Conservation (phyloP, 78 protist species). For the Isochrysis galbana region DNA sequence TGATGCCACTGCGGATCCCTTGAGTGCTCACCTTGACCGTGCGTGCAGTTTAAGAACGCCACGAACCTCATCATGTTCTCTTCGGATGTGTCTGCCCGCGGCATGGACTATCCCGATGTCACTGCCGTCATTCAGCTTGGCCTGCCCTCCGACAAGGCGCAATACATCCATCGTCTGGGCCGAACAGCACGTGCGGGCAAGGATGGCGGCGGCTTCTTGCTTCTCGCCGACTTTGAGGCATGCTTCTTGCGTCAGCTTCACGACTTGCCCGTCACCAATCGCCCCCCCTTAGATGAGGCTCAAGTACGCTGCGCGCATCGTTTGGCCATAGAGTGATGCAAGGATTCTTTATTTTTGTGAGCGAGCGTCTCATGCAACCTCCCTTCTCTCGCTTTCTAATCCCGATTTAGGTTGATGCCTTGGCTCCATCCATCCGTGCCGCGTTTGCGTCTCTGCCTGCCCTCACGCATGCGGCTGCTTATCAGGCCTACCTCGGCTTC, state of each 20-base stretch:
- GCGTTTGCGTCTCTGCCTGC: background rate
- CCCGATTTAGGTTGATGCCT: background rate
- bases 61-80: background rate
- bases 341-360: too few relatives aligned
- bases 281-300: background rate
- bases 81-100: constrained; percentile 66
- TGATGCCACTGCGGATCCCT: too few relatives aligned
- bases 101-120: constrained; percentile 64
- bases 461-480: background rate
- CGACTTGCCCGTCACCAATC: constrained; percentile 19
- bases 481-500: constrained; percentile 62
- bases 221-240: constrained; percentile 33
- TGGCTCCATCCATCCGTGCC: background rate
- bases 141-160: constrained; percentile 31
- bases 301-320: too few relatives aligned
- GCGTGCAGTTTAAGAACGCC: background rate
- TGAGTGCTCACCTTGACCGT: too few relatives aligned
- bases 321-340: too few relatives aligned
- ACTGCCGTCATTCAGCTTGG: constrained; percentile 48
- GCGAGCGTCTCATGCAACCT: too few relatives aligned
- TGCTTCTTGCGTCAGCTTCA: background rate
- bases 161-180: constrained; percentile 79
- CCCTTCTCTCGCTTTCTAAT: background rate
- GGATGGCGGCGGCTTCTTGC: constrained; percentile 57
- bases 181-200: constrained; percentile 79